Evolutionary conservation across 2,329 filamentous ascomycete genomes (phyloP), one percentile per base, ranked within the genome.

Genomic region (Pseudogymnoascus sp.): DNA sequence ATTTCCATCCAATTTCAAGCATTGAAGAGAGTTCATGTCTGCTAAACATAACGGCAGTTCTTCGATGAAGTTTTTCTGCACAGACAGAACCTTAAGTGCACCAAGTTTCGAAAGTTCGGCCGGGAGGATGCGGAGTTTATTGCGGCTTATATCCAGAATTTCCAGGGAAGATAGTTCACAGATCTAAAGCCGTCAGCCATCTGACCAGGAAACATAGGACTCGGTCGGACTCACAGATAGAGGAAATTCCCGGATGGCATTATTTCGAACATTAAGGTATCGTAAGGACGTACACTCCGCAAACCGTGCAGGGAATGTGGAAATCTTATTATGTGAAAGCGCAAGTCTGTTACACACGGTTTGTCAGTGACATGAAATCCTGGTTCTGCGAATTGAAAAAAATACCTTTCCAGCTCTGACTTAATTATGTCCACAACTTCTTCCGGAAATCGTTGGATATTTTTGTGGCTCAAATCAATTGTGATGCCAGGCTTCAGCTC

Each of bases 121-220:
- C 0, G 93, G 92, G 1, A 97, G 82, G 8, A 83, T 79, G 59
- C 83, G 84, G 65, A 97, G 86, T 74, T 89, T 91, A 74, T 97
- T 97, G 70, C 90, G 86, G 73, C 92, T 93, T 62, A 97, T 82
- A 76, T 97, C 93, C 65, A 97, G 83, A 64, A 97, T 96, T 76
- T 97, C 93, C 63, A 97, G 83, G 35, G 91, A 89, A 61, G 85
- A 87, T 66, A 97, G 82, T 74, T 92, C 87, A 73, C 93, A 93
- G 64, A 97, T 84, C 92, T 96, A 64, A 64, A 8, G 16, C 53
- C 16, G 26, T 61, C 47, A 62, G 19, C 21, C 40, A 59, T 42
- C 47, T 19, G 19, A 42, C 35, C 19, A n/a, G 31, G 0, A 26
- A 37, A 65, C 33, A 37, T 61, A 62, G 61, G 26, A 13, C 7